Conservation (phyloP, 2,329 filamentous ascomycete species). For the Alternaria angustiovoidea region DNA sequence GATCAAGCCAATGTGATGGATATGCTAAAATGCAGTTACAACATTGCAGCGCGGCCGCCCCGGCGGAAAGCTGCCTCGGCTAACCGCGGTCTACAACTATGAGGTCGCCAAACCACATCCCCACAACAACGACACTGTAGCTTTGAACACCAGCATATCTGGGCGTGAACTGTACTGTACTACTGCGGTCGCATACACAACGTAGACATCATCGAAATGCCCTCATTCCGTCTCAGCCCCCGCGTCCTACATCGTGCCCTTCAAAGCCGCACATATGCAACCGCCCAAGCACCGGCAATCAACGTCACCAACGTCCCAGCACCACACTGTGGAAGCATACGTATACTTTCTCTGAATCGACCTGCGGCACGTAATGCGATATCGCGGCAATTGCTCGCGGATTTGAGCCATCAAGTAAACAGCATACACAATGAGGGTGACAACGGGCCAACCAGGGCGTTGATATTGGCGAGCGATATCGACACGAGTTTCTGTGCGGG, state of each 20-base stretch:
- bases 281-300: conserved; percentile 64
- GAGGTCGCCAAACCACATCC: conserved; percentile 6
- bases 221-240: conserved; percentile 29
- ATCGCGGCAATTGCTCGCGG: conserved; percentile 76
- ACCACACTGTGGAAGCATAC: conserved; percentile 81
- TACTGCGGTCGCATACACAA: neutral
- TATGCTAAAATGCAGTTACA: neutral
- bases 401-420: conserved; percentile 76
- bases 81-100: conserved; percentile 24
- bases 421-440: conserved; percentile 69
- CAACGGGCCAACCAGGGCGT: conserved; percentile 72
- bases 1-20: neutral
- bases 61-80: conserved; percentile 17
- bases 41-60: neutral
- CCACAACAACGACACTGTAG: conserved; percentile 1
- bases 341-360: conserved; percentile 86
- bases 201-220: conserved; percentile 29
- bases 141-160: neutral
- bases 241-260: conserved; percentile 32
- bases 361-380: conserved; percentile 90
- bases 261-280: conserved; percentile 49
- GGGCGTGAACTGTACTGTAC: neutral
- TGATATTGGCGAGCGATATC: conserved; percentile 85
- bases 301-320: conserved; percentile 79
- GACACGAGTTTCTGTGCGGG: conserved; percentile 92